These are phyloP conservation scores for Rubia yunnanensis DNA, from an alignment of 257 asterid species.

Conservation along the genomic window DNA sequence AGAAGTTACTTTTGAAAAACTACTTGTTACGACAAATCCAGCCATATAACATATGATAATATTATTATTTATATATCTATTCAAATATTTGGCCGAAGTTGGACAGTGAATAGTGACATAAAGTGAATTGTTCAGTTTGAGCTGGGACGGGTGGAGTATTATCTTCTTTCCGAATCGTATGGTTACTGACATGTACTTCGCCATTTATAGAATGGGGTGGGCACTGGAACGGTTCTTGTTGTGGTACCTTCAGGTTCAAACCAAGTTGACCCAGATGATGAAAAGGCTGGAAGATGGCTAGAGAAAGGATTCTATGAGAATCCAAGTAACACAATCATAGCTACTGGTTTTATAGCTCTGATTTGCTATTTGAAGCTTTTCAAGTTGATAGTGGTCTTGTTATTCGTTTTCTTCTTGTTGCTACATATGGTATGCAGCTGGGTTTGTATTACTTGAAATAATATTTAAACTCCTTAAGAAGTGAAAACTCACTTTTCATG, in stretches of 20 bases:
- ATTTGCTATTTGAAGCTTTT: background rate
- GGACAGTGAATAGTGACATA: no score
- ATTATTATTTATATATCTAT: no score
- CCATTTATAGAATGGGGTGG: conserved; percentile 62
- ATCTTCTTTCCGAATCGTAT: background rate
- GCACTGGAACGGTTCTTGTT: conserved; percentile 89
- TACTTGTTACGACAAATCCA: no score
- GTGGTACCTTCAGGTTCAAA: conserved; percentile 73
- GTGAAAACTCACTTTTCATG: background rate
- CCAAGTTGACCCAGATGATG: conserved; percentile 93
- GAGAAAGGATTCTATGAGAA: conserved; percentile 70
- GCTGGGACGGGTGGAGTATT: no score
- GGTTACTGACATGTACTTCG: conserved; percentile 9
- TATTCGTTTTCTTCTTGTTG: conserved; percentile 2
- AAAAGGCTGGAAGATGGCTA: conserved; percentile 66
- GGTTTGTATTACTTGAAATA: background rate
- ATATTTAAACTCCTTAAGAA: background rate
- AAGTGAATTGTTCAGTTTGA: no score
- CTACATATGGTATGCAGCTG: background rate
- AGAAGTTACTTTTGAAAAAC: no score
- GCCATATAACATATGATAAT: no score
- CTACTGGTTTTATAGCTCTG: conserved; percentile 82
- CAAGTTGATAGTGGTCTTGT: background rate
- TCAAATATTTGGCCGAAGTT: no score
- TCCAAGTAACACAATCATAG: conserved; percentile 60